phyloP scores from a whole-genome alignment of 2,329 filamentous ascomycete genomes.

The Drechslerella dactyloides region DNA sequence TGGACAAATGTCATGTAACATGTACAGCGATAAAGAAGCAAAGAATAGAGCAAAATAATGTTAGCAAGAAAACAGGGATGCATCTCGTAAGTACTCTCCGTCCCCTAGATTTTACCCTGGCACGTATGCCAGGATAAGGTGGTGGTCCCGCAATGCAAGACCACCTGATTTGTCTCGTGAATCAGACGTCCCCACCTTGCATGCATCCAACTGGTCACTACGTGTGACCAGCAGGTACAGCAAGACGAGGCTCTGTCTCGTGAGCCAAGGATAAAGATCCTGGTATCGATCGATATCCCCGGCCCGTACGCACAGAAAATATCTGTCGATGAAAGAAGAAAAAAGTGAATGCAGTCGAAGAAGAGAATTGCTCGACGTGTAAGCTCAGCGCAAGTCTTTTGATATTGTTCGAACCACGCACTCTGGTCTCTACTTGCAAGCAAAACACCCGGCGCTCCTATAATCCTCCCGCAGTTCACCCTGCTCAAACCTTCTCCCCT shows the following conservation, averaged over 20 bases:
- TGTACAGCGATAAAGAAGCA: neutral
- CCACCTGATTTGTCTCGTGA: conserved; percentile 33
- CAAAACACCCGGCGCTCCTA: neutral
- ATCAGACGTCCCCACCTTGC: conserved; percentile 28
- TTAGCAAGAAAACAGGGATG: neutral
- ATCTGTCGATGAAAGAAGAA: conserved; percentile 9
- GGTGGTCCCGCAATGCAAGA: neutral
- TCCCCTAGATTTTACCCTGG: neutral
- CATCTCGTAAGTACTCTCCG: neutral
- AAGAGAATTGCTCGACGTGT: neutral
- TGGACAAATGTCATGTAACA: neutral
- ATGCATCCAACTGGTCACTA: neutral
- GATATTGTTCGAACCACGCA: conserved; percentile 1
- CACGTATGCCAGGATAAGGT: neutral
- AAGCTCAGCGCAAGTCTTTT: neutral
- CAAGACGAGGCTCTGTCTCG: neutral
- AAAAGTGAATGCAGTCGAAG: neutral
- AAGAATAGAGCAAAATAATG: neutral
- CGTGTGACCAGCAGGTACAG: neutral
- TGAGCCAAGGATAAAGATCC: neutral
- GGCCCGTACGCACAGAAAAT: conserved; percentile 7
- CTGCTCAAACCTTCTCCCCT: neutral
- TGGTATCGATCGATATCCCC: neutral
- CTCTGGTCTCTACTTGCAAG: conserved; percentile 8
- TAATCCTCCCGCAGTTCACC: neutral